These are phyloP conservation scores for Nymphaea thermarum DNA, from an alignment of 164 flowering plant genomes.

Conservation along the genomic window DNA sequence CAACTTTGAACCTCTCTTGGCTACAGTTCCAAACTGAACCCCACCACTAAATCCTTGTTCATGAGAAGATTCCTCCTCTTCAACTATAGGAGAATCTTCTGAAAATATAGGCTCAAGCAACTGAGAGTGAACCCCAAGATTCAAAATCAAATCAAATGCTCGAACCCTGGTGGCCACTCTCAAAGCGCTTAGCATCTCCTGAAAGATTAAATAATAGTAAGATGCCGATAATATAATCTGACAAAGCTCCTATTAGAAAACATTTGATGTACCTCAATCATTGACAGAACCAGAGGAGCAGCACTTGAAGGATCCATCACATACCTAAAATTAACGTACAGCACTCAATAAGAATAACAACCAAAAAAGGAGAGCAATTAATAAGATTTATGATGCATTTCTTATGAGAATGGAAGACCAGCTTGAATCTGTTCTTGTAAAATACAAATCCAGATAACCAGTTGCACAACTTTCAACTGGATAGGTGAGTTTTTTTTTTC, in stretches of 20 bases:
- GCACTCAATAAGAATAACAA: not conserved
- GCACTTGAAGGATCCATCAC: constrained; percentile 80
- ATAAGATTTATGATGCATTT: too few relatives aligned
- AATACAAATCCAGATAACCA: too few relatives aligned
- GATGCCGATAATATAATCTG: not conserved
- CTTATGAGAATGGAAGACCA: too few relatives aligned
- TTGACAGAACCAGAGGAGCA: constrained; percentile 86
- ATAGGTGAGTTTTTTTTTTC: too few relatives aligned
- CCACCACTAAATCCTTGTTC: constrained; percentile 43
- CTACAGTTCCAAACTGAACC: constrained; percentile 24
- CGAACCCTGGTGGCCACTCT: constrained; percentile 60
- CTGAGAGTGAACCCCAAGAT: constrained; percentile 98
- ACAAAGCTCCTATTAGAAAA: not conserved
- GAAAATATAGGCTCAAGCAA: constrained; percentile 70
- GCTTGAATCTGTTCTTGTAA: too few relatives aligned
- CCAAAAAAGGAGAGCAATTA: not conserved
- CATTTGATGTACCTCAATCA: constrained; percentile 76
- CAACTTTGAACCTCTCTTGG: constrained; percentile 25
- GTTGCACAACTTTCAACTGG: too few relatives aligned
- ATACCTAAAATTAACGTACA: constrained; percentile 49
- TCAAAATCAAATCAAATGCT: constrained; percentile 88
- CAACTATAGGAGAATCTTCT: constrained; percentile 55
- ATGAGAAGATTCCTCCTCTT: constrained; percentile 55
- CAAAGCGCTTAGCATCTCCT: constrained; percentile 86
- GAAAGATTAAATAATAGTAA: constrained; percentile 13